A percentile compares a stretch with the other conserved stretches of the same genome.
These are phyloP conservation scores for Thinopyrum obtusiflorum DNA, from an alignment of 202 grass and related monocot species.

Conservation along the genomic window DNA sequence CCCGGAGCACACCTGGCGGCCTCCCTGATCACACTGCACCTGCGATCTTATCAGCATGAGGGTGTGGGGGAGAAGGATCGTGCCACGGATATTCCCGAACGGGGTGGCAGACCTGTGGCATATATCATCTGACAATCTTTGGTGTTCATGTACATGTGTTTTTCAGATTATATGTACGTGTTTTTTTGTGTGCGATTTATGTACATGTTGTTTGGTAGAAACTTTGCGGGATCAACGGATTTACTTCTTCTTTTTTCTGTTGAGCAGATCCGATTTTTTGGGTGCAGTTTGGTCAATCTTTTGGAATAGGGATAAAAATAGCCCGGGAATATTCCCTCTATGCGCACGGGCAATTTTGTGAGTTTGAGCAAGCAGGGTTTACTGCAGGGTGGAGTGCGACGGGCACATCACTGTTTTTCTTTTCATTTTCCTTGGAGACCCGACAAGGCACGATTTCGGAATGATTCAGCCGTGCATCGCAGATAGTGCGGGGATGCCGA, in stretches of 20 bases:
- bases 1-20: neutral
- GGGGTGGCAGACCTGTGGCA: neutral
- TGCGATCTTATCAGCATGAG: neutral
- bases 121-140: neutral
- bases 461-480: neutral
- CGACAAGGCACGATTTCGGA: neutral
- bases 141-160: neutral
- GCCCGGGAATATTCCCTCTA: neutral
- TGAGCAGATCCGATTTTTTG: neutral
- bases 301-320: neutral
- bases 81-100: neutral
- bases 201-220: neutral
- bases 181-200: neutral
- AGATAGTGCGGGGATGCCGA: neutral
- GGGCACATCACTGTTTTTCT: neutral
- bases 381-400: neutral
- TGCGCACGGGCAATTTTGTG: neutral
- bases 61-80: neutral
- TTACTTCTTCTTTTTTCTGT: neutral
- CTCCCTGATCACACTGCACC: neutral
- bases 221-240: neutral
- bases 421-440: neutral
- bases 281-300: neutral
- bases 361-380: neutral
- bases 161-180: neutral